Evolutionary conservation across 2,329 filamentous ascomycete genomes (phyloP).

Genomic region (Triangularia verruculosa): DNA sequence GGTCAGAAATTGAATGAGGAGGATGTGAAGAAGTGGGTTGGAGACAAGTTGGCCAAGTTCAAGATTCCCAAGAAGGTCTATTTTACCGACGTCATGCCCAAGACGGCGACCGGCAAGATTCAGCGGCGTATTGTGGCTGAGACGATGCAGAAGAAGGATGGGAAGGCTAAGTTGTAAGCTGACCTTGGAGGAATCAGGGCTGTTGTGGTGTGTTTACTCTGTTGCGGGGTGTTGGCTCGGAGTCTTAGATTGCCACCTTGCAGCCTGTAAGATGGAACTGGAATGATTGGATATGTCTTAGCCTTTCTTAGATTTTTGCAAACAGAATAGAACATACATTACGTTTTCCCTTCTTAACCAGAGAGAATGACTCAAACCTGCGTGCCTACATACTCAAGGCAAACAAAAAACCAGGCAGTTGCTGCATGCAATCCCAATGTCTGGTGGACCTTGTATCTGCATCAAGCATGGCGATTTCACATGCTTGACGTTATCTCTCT

Average conservation of each 20-base stretch:
- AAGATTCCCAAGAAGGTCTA: constrained; percentile 83
- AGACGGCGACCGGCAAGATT: constrained; percentile 89
- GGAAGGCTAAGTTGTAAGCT: constrained; percentile 52
- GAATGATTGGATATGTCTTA: not conserved
- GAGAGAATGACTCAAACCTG: not conserved
- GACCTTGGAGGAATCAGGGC: not conserved
- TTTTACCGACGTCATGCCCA: constrained; percentile 81
- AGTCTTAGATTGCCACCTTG: no score
- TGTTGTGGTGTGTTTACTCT: not conserved
- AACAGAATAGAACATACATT: not conserved
- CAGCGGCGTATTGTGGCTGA: constrained; percentile 84
- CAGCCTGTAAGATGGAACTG: no score
- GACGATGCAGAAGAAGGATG: constrained; percentile 71
- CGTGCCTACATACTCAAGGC: not conserved
- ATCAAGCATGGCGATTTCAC: not conserved
- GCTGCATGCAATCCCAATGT: not conserved
- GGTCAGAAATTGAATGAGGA: constrained; percentile 54
- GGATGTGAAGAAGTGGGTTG: constrained; percentile 66
- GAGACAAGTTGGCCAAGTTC: constrained; percentile 72
- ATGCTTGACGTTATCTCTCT: no score
- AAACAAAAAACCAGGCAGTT: not conserved
- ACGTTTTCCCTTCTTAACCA: not conserved
- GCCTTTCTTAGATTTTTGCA: not conserved
- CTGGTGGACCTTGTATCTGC: not conserved
- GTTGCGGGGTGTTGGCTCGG: not conserved